Evolutionary conservation across 257 asterid genomes (phyloP).

Genomic region (Osmanthus fragrans): DNA sequence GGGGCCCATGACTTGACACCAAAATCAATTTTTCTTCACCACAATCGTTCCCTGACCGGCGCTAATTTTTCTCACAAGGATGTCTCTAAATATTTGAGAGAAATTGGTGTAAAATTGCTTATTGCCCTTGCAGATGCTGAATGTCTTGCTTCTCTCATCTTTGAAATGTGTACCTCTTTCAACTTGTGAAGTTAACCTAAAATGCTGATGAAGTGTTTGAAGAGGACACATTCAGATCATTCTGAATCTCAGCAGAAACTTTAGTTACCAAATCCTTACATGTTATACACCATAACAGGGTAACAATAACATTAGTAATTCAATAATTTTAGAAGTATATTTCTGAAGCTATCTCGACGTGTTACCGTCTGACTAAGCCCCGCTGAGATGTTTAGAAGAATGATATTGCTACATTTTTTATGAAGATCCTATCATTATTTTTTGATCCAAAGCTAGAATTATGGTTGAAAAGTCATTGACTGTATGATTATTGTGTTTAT

Average conservation of each 20-base stretch:
- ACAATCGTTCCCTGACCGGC: too few relatives aligned
- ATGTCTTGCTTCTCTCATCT: background rate
- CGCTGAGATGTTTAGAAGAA: background rate
- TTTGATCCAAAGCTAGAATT: background rate
- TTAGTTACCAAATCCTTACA: background rate
- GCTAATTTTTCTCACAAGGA: background rate
- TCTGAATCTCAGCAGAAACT: background rate
- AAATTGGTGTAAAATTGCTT: background rate
- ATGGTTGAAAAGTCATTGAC: background rate
- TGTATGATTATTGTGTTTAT: conserved; percentile 1
- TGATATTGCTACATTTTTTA: background rate
- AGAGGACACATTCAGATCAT: background rate
- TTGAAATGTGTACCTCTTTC: background rate
- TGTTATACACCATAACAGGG: background rate
- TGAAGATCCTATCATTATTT: background rate
- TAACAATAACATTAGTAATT: background rate
- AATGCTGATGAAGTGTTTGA: background rate
- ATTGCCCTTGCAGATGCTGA: background rate
- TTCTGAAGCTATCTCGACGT: background rate
- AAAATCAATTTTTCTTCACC: too few relatives aligned
- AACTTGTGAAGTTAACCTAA: background rate
- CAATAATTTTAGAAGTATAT: background rate
- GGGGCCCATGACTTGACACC: too few relatives aligned
- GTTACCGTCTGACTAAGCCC: background rate
- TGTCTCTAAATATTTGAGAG: conserved; percentile 11